Percentiles rank a stretch among this genome's conserved stretches.
Conservation (phyloP, 352 stramenopile species). For the Globisporangium alternatum region DNA sequence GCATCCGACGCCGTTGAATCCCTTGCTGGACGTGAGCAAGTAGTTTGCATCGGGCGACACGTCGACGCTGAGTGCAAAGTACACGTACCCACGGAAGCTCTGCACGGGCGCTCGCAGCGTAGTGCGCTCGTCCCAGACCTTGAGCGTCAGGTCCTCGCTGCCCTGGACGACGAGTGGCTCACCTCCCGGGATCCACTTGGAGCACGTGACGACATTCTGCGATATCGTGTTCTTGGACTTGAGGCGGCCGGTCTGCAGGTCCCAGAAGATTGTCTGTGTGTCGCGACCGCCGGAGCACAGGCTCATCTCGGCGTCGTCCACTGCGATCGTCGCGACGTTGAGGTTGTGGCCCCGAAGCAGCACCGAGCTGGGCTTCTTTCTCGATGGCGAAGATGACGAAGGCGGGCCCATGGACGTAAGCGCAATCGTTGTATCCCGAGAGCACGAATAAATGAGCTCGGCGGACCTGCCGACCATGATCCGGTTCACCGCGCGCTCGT, state of each 20-base stretch:
- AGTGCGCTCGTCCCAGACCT: slow-evolving; percentile 72
- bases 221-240: slow-evolving; percentile 64
- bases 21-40: slow-evolving; percentile 82
- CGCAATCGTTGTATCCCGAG: slow-evolving; percentile 66
- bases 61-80: slow-evolving; percentile 76
- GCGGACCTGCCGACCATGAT: slow-evolving; percentile 41
- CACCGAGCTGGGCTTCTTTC: slow-evolving; percentile 18
- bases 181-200: slow-evolving; percentile 60
- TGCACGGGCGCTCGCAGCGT: slow-evolving; percentile 46
- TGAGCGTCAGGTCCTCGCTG: slow-evolving; percentile 79
- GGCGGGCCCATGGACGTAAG: slow-evolving; percentile 27
- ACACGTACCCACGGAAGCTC: slow-evolving; percentile 66
- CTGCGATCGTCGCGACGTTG: slow-evolving; percentile 67
- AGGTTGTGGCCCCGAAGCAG: slow-evolving; percentile 49
- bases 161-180: slow-evolving; percentile 67
- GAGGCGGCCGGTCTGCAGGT: slow-evolving; percentile 46
- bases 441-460: slow-evolving; percentile 69
- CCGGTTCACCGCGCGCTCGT: slow-evolving; percentile 60
- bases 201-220: slow-evolving; percentile 86
- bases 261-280: slow-evolving; percentile 80
- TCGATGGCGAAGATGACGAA: slow-evolving; percentile 9
- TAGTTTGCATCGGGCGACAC: slow-evolving; percentile 48
- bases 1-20: slow-evolving; percentile 78
- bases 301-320: slow-evolving; percentile 46
- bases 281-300: slow-evolving; percentile 80